Base-by-base conservation (phyloP, 306 rosid species). In the Gastrolobium villosum region DNA sequence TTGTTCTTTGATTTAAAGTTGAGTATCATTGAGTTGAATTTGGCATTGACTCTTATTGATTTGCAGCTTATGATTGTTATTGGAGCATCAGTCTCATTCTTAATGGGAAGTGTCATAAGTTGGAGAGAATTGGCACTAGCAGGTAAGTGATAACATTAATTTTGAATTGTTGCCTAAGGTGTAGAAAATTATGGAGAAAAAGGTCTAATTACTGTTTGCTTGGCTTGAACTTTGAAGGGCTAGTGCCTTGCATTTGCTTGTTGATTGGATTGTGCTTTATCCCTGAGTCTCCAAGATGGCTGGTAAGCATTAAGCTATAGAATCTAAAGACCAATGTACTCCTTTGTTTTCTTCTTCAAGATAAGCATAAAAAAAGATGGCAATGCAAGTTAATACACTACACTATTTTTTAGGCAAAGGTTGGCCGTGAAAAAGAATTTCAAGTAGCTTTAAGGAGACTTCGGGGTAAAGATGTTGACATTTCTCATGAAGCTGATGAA, bases 251-350 rank as follows among this genome's bases (percentile, higher is more conserved):
- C 86, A 65, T 89, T 64, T 74, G 77, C 67, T 84, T 89, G 85
- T 78, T 88, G 84, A 13, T 92, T 56, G 98, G 97, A 76, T 83
- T 87, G 75, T 80, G 72, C 72, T 95, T 92, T 77, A 80, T 92
- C 55, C 97, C 94, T 15, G 93, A 95, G 85, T 95, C 98, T 31
- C 99, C 99, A 3, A 91, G 97, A 92, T 94, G 97, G 99, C 88
- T 90, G 88, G 98, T 92, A 86, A 71, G 67, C 34, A 74, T 55
- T 78, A 20, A 11, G 41, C 76, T 31, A 20, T 20, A 40, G 15
- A 74, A 55, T 34, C 64, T 53, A 61, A 79, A 60, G 30, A 34
- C 54, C 57, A 69, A 37, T 59, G 2, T 64, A 31, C 10, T 65
- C 2, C 53, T 44, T 31, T 81, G 2, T 35, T 76, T 82, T 52